Percentiles rank a stretch among this genome's conserved stretches.
phyloP scores from a whole-genome alignment of 2,329 filamentous ascomycete genomes.

The Colletotrichum destructivum region DNA sequence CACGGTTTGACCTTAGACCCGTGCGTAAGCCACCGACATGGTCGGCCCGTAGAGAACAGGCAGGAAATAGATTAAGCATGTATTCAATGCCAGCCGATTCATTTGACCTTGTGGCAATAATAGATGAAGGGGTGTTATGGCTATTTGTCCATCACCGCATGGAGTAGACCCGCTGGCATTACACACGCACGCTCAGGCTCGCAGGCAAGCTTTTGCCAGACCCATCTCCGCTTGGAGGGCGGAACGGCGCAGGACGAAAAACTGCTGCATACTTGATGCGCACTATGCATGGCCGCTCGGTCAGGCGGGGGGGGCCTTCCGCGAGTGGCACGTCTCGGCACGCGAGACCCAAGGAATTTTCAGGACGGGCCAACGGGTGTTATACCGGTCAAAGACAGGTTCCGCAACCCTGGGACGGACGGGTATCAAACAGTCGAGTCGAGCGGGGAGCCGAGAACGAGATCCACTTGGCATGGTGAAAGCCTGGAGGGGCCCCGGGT shows the following conservation, averaged over 20 bases:
- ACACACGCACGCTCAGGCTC: background rate
- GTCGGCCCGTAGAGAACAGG: background rate
- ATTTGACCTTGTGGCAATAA: constrained; percentile 8
- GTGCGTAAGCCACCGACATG: background rate
- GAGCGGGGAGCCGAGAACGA: background rate
- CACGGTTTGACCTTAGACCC: background rate
- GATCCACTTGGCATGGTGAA: background rate
- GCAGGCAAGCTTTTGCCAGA: background rate
- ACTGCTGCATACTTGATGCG: background rate
- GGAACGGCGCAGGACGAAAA: background rate
- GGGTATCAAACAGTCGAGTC: background rate
- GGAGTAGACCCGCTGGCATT: background rate
- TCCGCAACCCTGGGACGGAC: background rate
- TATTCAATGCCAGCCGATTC: constrained; percentile 4
- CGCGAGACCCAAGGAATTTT: constrained; percentile 21
- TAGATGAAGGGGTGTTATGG: background rate
- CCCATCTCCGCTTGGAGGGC: background rate
- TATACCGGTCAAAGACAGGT: constrained; percentile 13
- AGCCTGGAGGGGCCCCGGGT: background rate
- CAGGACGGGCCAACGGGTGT: background rate
- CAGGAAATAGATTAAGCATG: constrained; percentile 16
- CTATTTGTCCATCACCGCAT: background rate
- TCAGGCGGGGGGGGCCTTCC: constrained; percentile 1
- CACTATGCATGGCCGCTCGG: background rate
- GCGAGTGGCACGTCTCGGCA: constrained; percentile 26